Base-by-base conservation (phyloP, 305 asterid species). In the Andrographis paniculata region DNA sequence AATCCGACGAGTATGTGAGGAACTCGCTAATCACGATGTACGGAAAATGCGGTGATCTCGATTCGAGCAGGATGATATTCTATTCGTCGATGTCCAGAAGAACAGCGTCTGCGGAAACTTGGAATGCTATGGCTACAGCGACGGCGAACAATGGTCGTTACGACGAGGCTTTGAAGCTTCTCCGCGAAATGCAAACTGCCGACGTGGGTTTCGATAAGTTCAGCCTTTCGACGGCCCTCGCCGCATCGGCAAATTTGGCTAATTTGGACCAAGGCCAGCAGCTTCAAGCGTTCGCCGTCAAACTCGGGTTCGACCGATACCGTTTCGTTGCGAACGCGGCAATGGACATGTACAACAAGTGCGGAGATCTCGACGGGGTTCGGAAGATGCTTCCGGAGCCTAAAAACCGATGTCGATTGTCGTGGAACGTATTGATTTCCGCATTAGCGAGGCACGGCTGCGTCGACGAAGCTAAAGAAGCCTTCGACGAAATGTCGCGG, bases 331-430 rank as follows among this genome's bases (percentile, higher is more conserved):
- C 53, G 45, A 80, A 77, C 55, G 80, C 82, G 31, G 31, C 72
- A 7, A 71, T 80, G 94, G 97, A 87, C 67, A 87, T 84, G 97
- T 87, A 87, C 36, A 95, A 93, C 21, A 87, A 87, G 53, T 87
- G 95, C 46, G 95, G 93, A 27, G 88, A 76, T 52, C 77, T 84
- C 22, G 59, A 46, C 20, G 70, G 78, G 69, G 77, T 84, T 21
- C 58, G 78, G 56, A 68, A 78, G 63, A 60, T 84, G 56, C 68
- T 76, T 40, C 88, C 91, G 11, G 77, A 76, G 50, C 82, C 93
- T 19, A 64, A 51, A 55, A 36, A 31, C 18, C 67, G 84, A 28
- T 60, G 86, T 21, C 50, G 71, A 58, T 62, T 84, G 42, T 76
- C 92, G 1, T 87, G 97, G 97, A 87, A 87, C 41, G 72, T 84